Evolutionary conservation across 768 basidiomycete species (phyloP), one percentile per base, ranked within the genome.

Genomic region (Pisolithus microcarpus): DNA sequence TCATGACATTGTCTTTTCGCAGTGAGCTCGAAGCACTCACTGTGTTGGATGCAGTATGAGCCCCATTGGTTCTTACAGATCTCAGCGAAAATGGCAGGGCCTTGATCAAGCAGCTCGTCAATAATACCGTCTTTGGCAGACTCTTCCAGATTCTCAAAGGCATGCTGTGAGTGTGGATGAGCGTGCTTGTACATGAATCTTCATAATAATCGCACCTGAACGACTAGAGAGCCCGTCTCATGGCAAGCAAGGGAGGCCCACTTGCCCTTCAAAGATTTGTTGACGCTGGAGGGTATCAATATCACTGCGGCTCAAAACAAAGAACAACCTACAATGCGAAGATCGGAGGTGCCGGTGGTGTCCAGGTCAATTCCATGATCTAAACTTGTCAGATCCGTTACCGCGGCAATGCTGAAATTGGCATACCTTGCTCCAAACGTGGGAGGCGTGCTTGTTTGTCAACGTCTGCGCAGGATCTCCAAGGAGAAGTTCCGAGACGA

Each of bases 321-420:
- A 44, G 44, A 39, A 18, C 24, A 6, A 54, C 85, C 59, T 65
- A 90, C 89, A 82, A 89, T 2, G 85, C 80, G 62, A 92, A 92
- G 61, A 92, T 91, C 3, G 90, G 90, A 23, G 90, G 90, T 0
- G 87, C 87, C 37, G 88, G 89, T 19, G 85, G 75, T 2, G 86
- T 86, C 90, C 90, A 92, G 5, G 82, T 84, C 31, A 92, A 68
- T 64, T 92, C 90, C 90, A 92, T 92, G 59, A 92, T 89, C 85
- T 90, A 48, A 7, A 15, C 13, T 47, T 26, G 3, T 37, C 39
- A n/a, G 10, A 54, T 58, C 54, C 59, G 31, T 43, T 31, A 38
- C 23, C 36, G 36, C 38, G 31, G 15, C 18, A 38, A 40, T 18
- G 23, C 57, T 19, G 23, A 52, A 15, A 6, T 7, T 13, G 50